Evolutionary conservation across 805 yeast genomes (phyloP), one percentile per base, ranked within the genome.

Genomic region (Komagataella kurtzmanii): DNA sequence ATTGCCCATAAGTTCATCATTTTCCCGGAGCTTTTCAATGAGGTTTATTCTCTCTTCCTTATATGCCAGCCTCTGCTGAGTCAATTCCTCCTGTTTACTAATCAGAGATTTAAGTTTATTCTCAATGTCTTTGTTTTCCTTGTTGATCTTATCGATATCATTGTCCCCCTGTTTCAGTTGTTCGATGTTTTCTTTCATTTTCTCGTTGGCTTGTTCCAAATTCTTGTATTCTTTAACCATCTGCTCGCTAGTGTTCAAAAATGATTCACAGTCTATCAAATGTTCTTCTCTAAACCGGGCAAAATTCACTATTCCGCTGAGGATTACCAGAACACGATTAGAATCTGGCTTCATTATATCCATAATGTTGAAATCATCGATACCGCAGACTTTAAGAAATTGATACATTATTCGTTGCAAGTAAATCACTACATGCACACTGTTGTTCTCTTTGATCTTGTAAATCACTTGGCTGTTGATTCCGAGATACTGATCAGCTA

Each of bases 281-380:
- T 85, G 81, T 56, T 82, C 88, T 58, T 87, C 95, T 57, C 95
- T 74, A 60, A 85, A 88, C 52, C 91, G 69, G 1, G 95, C 95
- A 71, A 79, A 89, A 62, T 89, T 89, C 19, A 88, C 85, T 49
- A 88, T 80, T 0, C 93, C 93, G 61, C 95, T 87, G 24, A 88
- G 65, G 18, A 88, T 72, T 48, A 91, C 69, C 55, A 80, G 69
- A 1, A 79, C 72, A 53, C 95, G 70, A 44, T 63, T 65, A 0
- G 85, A 70, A n/a, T 88, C 96, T 0, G 97, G 97, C 56, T 80
- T 80, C 53, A 78, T 71, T 30, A 89, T 69, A 66, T 89, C 97
- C 67, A 77, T 72, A 50, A 88, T 70, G 46, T 81, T 76, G 60
- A 88, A 85, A 64, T 89, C 96, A 53, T 78, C 73, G 2, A 89